Base-by-base conservation (phyloP, 768 basidiomycete species). In the Crepidotus variabilis region DNA sequence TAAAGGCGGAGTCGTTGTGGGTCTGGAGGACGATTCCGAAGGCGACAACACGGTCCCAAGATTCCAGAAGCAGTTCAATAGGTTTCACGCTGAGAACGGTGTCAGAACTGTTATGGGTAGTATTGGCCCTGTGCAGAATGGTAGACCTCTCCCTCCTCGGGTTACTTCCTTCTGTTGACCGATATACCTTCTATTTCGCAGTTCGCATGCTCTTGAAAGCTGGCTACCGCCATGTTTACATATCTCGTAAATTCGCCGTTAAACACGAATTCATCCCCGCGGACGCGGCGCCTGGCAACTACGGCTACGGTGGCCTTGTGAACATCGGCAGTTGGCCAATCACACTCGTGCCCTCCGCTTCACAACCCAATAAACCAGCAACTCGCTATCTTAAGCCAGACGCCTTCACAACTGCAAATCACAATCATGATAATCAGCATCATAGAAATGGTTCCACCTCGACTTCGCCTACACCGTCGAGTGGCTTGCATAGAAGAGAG, bases 131-230 rank as follows among this genome's bases (percentile, higher is more conserved):
- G 92, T 93, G 43, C 76, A 87, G 51, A 85, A 90, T 69, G 94
- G 94, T 92, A 56, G 52, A 83, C 68, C 23, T 21, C 21, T 47
- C 49, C 51, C 54, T 49, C 36, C 8, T 13, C 53, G 43, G 24
- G 18, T n/a, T 20, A 11, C 9, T 18, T 34, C 7, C 32, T n/a
- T n/a, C 21, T 57, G 20, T 46, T 33, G 34, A 16, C 14, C n/a
- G 51, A 32, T 21, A 0, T 24, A 2, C 11, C 18, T 21, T 47
- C 18, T 11, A 2, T n/a, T 1, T 47, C 20, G 0, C 63, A 93
- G 93, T 95, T 0, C 85, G 90, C 18, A 99, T 98, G 95, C 81
- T 98, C 36, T 78, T 99, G 57, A 96, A 93, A 71, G 81, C 84
- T 16, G 95, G 97, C 16, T 89, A 98, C 70, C 80, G 93, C 13